Conservation (phyloP, 1,284 basidiomycete species). For the Mycena sp. region DNA sequence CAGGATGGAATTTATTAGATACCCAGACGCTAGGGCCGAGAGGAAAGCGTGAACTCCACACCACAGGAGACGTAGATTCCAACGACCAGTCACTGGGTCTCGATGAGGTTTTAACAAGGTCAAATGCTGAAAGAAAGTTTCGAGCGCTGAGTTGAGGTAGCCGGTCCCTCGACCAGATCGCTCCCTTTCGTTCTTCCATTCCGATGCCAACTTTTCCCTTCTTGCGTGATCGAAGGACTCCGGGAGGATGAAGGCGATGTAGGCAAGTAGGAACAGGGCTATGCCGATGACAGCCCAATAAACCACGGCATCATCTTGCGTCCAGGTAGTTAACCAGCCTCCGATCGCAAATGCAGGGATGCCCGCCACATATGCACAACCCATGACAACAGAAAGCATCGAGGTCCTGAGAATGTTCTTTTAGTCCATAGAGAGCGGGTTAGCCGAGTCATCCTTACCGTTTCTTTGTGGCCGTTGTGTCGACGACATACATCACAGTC, state of each 20-base stretch:
- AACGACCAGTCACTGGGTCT: not conserved
- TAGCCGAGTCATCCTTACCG: not conserved
- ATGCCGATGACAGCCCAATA: constrained; percentile 3
- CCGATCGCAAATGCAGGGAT: constrained; percentile 1
- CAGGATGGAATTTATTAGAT: not conserved
- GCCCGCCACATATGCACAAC: constrained; percentile 1
- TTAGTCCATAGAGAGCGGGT: not conserved
- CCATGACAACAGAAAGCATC: not conserved
- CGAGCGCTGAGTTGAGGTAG: not conserved
- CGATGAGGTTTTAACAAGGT: constrained; percentile 4
- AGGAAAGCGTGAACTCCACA: constrained; percentile 2
- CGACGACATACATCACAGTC: constrained; percentile 9
- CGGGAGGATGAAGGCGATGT: constrained; percentile 2
- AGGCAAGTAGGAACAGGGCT: not conserved
- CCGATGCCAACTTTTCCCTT: not conserved
- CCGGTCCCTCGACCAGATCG: not conserved
- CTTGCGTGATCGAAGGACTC: constrained; percentile 5
- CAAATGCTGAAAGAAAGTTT: not conserved
- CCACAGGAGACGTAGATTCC: constrained; percentile 8
- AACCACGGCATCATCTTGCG: not conserved
- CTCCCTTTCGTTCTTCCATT: constrained; percentile 5
- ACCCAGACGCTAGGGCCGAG: not conserved
- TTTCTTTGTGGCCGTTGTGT: not conserved
- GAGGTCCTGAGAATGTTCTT: not conserved
- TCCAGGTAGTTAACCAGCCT: not conserved